Percentiles rank a stretch among this genome's conserved stretches.
Conservation (phyloP, 1,284 basidiomycete genomes). For the Schizophyllum commune region DNA sequence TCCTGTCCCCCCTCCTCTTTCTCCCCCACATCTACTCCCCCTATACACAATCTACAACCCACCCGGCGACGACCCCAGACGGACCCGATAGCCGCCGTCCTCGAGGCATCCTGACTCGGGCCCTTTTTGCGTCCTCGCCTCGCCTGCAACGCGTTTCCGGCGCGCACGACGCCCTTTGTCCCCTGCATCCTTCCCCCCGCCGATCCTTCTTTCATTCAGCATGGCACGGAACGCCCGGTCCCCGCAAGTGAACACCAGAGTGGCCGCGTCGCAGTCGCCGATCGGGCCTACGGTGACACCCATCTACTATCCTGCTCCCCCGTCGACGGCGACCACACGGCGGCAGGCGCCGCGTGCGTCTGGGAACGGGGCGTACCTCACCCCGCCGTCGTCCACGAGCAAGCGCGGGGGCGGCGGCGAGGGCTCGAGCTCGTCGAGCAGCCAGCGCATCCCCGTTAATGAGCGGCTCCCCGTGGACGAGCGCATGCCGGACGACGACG, state of each 20-base stretch:
- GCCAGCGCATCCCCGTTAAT: not conserved
- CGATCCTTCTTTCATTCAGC: not conserved
- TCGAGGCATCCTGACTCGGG: not conserved
- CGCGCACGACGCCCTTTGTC: not conserved
- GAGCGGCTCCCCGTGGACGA: not conserved
- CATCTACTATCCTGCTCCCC: not conserved
- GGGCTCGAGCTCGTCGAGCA: not conserved
- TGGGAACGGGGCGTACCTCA: not conserved
- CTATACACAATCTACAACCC: too few relatives aligned
- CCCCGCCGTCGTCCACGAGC: not conserved
- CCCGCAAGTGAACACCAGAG: not conserved
- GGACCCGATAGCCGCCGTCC: not conserved
- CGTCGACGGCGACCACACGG: not conserved
- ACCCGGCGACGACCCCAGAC: not conserved
- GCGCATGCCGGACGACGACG: not conserved
- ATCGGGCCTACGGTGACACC: not conserved
- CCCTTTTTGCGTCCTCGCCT: not conserved
- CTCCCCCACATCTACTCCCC: not conserved
- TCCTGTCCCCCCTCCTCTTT: not conserved
- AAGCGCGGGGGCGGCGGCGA: not conserved
- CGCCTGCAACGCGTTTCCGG: not conserved
- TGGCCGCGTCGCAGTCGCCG: not conserved
- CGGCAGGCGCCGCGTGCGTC: not conserved
- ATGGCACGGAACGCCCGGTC: not conserved
- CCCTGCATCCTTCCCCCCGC: not conserved